phyloP scores from a whole-genome alignment of 257 asterid genomes.

The Scutellaria baicalensis region DNA sequence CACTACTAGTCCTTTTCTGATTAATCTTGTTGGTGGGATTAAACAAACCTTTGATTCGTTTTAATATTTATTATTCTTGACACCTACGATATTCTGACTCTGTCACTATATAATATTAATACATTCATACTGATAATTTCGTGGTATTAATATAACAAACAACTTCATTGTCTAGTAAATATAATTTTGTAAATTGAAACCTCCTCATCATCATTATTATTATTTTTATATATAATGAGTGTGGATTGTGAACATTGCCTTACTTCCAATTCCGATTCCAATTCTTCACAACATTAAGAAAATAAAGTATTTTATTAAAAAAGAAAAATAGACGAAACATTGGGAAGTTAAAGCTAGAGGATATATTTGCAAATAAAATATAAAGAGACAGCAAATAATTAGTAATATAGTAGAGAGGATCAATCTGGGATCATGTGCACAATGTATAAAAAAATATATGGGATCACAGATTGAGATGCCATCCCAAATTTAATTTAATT shows the following conservation, averaged over 20 bases:
- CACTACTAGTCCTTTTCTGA: no score
- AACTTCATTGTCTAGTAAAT: no score
- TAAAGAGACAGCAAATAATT: slow-evolving; percentile 12
- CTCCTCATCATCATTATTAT: no score
- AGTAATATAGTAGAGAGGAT: slow-evolving; percentile 13
- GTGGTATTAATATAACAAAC: no score
- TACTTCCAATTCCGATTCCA: not conserved
- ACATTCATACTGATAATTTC: no score
- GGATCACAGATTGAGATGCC: slow-evolving; percentile 29
- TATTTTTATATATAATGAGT: no score
- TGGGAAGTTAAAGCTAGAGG: not conserved
- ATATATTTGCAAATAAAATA: not conserved
- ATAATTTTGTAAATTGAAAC: no score
- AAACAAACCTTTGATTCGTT: no score
- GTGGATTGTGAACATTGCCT: not conserved
- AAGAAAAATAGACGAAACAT: not conserved
- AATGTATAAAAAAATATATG: slow-evolving; percentile 10
- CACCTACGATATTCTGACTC: no score
- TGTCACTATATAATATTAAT: no score
- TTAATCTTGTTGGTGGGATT: no score
- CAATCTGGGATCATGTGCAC: slow-evolving; percentile 54
- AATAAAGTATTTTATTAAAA: not conserved
- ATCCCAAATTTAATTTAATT: slow-evolving; percentile 2
- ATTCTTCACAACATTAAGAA: not conserved
- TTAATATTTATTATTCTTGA: no score